Percentiles rank a stretch among this genome's conserved stretches.
These are phyloP conservation scores for Eutrema salsugineum DNA, from an alignment of 441 rosid genomes.

Conservation along the genomic window DNA sequence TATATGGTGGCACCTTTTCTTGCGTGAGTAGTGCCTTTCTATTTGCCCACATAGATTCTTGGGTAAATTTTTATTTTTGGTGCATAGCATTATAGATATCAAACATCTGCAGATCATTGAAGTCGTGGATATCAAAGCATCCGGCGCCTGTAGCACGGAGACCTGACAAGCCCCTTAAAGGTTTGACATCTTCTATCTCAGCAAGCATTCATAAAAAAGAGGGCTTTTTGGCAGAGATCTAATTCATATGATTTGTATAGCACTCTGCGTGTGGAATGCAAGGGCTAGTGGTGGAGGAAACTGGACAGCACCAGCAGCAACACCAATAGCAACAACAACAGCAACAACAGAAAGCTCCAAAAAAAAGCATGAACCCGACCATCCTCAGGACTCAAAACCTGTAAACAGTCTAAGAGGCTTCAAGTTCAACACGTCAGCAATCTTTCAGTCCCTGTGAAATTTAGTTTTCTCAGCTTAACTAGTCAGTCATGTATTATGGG, in stretches of 20 bases:
- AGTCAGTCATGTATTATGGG: not conserved
- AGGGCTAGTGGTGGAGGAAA: constrained; percentile 23
- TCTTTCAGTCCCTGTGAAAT: constrained; percentile 71
- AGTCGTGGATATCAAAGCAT: constrained; percentile 65
- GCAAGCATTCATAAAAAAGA: not conserved
- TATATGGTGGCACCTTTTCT: constrained; percentile 98
- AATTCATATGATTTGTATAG: constrained; percentile 32
- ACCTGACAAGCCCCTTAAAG: constrained; percentile 65
- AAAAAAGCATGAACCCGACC: constrained; percentile 36
- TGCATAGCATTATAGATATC: constrained; percentile 5
- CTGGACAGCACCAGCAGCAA: constrained; percentile 1
- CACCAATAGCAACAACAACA: not conserved
- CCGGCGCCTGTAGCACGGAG: constrained; percentile 56
- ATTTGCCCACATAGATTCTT: not conserved
- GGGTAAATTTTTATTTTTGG: not conserved
- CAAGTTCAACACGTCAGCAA: constrained; percentile 53
- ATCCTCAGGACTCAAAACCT: constrained; percentile 52
- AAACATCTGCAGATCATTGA: constrained; percentile 59
- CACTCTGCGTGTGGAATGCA: constrained; percentile 37
- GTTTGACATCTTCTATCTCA: constrained; percentile 33
- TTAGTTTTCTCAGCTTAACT: constrained; percentile 54
- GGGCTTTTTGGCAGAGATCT: not conserved
- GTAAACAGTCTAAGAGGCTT: constrained; percentile 70
- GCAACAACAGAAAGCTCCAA: constrained; percentile 44
- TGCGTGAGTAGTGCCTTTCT: constrained; percentile 44